These are phyloP conservation scores for Galeopsis tetrahit DNA, from an alignment of 257 asterid species.

Conservation along the genomic window DNA sequence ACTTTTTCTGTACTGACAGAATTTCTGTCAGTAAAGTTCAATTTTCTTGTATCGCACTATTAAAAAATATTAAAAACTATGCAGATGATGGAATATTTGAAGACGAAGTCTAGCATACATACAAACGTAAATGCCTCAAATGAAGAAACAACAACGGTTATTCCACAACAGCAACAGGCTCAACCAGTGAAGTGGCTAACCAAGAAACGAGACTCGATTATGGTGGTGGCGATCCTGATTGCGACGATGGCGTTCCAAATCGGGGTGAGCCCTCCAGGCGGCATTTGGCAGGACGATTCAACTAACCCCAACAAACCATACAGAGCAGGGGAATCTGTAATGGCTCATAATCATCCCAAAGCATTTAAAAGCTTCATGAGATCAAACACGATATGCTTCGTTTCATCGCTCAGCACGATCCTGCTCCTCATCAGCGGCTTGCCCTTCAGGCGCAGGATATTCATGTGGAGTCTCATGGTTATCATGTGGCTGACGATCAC, in stretches of 20 bases:
- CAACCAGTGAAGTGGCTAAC: conserved; percentile 40
- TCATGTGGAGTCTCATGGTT: conserved; percentile 59
- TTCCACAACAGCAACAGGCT: conserved; percentile 1
- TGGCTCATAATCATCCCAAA: conserved; percentile 43
- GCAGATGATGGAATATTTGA: conserved; percentile 48
- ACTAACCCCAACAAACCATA: conserved; percentile 2
- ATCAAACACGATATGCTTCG: conserved; percentile 51
- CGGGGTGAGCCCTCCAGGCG: conserved; percentile 49
- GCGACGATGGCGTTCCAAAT: conserved; percentile 53
- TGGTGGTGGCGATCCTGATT: conserved; percentile 51
- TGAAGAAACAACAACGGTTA: conserved; percentile 41
- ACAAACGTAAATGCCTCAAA: conserved; percentile 34
- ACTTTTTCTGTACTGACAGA: no score
- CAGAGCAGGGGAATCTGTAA: conserved; percentile 52
- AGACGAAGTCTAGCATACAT: conserved; percentile 28
- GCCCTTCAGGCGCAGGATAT: conserved; percentile 44
- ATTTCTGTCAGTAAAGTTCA: no score
- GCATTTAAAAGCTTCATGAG: conserved; percentile 38
- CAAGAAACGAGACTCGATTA: conserved; percentile 44
- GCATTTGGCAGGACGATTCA: conserved; percentile 41
- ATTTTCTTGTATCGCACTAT: no score
- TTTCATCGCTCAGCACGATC: conserved; percentile 59
- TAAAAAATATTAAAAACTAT: not conserved
- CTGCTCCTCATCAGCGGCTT: conserved; percentile 60
- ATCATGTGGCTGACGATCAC: conserved; percentile 61